Conservation (phyloP, 345 rosid genomes). For the Alliaria petiolata region DNA sequence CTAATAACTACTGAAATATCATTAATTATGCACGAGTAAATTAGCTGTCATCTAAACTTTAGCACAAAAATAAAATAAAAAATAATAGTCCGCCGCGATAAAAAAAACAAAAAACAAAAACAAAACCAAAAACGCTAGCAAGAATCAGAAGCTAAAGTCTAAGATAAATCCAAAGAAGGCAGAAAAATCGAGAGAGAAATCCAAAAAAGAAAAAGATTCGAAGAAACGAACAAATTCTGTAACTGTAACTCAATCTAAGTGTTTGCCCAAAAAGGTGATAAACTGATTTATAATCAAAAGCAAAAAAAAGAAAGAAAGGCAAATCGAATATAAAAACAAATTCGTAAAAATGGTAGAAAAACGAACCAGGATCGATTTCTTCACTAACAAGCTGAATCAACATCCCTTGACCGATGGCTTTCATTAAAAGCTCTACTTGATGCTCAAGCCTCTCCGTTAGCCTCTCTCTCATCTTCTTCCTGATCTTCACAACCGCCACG, state of each 20-base stretch:
- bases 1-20: background rate
- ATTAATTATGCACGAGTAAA: conserved; percentile 9
- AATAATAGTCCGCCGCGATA: too few species aligned
- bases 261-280: conserved; percentile 3
- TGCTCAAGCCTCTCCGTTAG: conserved; percentile 65
- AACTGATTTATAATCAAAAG: background rate
- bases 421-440: conserved; percentile 61
- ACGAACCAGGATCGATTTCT: conserved; percentile 76
- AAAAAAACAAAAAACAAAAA: background rate
- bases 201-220: background rate
- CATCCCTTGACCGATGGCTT: conserved; percentile 81
- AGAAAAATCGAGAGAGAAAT: background rate
- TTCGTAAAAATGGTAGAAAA: background rate
- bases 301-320: background rate
- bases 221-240: background rate
- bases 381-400: conserved; percentile 78
- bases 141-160: background rate
- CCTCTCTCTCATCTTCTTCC: conserved; percentile 78
- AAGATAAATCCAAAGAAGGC: background rate
- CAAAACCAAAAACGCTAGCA: background rate
- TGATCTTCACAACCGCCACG: conserved; percentile 62
- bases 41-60: conserved; percentile 18
- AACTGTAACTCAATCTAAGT: background rate
- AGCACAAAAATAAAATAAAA: background rate
- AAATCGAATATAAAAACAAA: background rate